These are phyloP conservation scores for Jamesozyma gamospora DNA, from an alignment of 805 yeast species.

Conservation along the genomic window DNA sequence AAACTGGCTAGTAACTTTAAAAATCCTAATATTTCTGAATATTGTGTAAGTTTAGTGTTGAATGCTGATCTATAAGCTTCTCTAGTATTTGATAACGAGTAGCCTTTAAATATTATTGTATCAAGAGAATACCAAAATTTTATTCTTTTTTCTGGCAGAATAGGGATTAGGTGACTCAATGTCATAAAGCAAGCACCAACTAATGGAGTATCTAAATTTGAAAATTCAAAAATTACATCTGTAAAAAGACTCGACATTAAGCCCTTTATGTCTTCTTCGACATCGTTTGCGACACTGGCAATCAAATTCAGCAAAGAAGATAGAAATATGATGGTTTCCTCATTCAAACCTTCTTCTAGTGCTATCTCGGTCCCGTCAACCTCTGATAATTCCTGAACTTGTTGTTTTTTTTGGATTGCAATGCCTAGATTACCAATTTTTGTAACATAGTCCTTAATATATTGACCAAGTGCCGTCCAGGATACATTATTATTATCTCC, in stretches of 20 bases:
- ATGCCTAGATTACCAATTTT: constrained; percentile 31
- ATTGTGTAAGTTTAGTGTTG: constrained; percentile 37
- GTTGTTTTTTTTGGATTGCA: constrained; percentile 18
- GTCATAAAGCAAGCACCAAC: constrained; percentile 49
- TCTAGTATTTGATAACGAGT: constrained; percentile 15
- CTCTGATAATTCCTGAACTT: constrained; percentile 23
- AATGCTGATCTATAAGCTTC: constrained; percentile 37
- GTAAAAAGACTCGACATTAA: constrained; percentile 17
- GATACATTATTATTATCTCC: constrained; percentile 35
- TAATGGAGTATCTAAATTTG: constrained; percentile 38
- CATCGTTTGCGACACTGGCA: constrained; percentile 37
- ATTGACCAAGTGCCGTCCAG: constrained; percentile 44
- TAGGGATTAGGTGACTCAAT: constrained; percentile 46
- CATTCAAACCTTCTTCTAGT: constrained; percentile 53
- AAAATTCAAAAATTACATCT: constrained; percentile 36
- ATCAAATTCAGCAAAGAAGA: constrained; percentile 66
- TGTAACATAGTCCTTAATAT: constrained; percentile 44
- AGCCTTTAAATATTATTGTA: constrained; percentile 47
- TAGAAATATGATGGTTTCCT: constrained; percentile 66
- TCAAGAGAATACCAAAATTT: constrained; percentile 65
- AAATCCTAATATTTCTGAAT: constrained; percentile 54
- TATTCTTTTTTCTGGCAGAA: constrained; percentile 33
- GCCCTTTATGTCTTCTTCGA: constrained; percentile 18
- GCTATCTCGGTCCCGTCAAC: constrained; percentile 24
- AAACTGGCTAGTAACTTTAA: constrained; percentile 41